Evolutionary conservation across 129 eudicot genomes (phyloP).

Genomic region (Kitagawia praeruptora): DNA sequence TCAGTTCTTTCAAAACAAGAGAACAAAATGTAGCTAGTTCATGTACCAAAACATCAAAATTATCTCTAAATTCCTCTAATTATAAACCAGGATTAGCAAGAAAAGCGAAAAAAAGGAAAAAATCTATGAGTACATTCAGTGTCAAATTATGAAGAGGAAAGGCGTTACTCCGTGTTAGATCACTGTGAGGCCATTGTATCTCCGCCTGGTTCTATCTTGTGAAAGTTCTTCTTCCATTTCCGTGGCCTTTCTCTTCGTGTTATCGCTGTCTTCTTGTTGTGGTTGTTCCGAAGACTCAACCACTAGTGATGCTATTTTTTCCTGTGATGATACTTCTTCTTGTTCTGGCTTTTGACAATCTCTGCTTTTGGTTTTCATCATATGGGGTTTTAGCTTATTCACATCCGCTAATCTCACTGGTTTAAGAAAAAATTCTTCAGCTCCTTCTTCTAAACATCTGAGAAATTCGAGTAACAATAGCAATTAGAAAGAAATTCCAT

Average conservation of each 20-base stretch:
- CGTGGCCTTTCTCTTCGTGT: slow-evolving; percentile 14
- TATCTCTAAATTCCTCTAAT: background rate
- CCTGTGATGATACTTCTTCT: slow-evolving; percentile 13
- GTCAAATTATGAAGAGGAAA: background rate
- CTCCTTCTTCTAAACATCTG: slow-evolving; percentile 97
- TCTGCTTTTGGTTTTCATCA: slow-evolving; percentile 57
- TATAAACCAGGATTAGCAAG: slow-evolving; percentile 2
- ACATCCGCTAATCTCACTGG: slow-evolving; percentile 86
- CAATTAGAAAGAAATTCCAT: background rate
- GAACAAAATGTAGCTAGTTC: background rate
- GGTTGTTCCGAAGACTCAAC: background rate
- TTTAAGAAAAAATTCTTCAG: slow-evolving; percentile 84
- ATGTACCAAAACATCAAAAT: background rate
- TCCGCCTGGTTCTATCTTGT: slow-evolving; percentile 27
- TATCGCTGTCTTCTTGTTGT: background rate
- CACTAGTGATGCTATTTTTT: background rate
- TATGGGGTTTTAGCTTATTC: slow-evolving; percentile 71
- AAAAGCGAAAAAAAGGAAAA: background rate
- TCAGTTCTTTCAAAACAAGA: background rate
- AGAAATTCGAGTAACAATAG: background rate
- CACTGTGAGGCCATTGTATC: slow-evolving; percentile 21
- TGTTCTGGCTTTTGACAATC: slow-evolving; percentile 28
- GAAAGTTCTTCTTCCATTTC: slow-evolving; percentile 22
- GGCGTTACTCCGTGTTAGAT: background rate
- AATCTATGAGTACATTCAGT: background rate